phyloP scores from a whole-genome alignment of 2,329 filamentous ascomycete species.

The Neofusicoccum ribis region DNA sequence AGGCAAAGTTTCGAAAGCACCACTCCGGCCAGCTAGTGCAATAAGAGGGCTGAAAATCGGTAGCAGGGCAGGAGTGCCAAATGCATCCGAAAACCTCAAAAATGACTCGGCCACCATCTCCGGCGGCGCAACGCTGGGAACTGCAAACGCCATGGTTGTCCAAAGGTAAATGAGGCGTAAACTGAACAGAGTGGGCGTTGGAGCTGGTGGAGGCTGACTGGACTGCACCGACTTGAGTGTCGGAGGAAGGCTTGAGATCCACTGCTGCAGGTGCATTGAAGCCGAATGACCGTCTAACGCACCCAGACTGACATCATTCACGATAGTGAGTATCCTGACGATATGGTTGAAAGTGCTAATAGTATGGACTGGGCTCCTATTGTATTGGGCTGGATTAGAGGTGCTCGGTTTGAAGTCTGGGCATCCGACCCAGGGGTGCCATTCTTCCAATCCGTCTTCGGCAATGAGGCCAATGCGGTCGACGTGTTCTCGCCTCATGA shows the following conservation, averaged over 20 bases:
- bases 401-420: conserved; percentile 34
- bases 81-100: conserved; percentile 27
- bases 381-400: conserved; percentile 17
- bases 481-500: conserved; percentile 52
- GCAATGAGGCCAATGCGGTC: conserved; percentile 52
- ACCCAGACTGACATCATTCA: conserved; percentile 22
- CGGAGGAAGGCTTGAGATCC: conserved; percentile 15
- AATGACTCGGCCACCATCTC: conserved; percentile 27
- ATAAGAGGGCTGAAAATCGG: conserved; percentile 25
- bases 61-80: conserved; percentile 31
- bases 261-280: conserved; percentile 17
- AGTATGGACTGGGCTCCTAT: conserved; percentile 38
- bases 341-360: conserved; percentile 57
- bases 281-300: neutral
- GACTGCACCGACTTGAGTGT: conserved; percentile 16
- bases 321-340: conserved; percentile 34
- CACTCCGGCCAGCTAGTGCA: conserved; percentile 14
- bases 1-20: conserved; percentile 11
- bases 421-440: conserved; percentile 68
- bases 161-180: conserved; percentile 32
- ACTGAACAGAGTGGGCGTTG: conserved; percentile 9
- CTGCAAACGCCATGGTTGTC: conserved; percentile 25
- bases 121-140: conserved; percentile 26
- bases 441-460: conserved; percentile 71
- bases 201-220: conserved; percentile 3